Evolutionary conservation across 371 early-diverging fungal species (phyloP).

Genomic region (Haplosporangium sp.): DNA sequence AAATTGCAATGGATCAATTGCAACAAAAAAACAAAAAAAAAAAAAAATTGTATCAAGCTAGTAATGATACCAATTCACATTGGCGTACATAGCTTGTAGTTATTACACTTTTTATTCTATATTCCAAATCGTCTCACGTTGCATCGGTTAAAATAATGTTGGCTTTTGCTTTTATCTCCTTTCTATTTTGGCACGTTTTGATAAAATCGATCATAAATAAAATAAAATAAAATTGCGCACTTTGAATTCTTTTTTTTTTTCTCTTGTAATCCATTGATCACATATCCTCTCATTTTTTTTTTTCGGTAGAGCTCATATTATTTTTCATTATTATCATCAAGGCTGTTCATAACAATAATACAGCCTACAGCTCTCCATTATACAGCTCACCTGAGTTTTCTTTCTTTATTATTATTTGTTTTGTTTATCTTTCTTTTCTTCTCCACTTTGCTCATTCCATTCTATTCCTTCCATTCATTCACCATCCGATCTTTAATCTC

Average conservation of each 20-base stretch:
- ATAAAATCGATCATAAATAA: background rate
- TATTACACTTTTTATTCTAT: no score
- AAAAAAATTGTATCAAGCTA: no score
- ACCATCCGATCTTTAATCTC: background rate
- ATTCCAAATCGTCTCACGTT: no score
- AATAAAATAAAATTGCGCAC: background rate
- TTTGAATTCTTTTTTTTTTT: background rate
- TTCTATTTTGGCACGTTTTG: background rate
- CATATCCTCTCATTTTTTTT: no score
- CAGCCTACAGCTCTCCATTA: background rate
- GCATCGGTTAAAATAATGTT: no score
- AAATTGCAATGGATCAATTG: no score
- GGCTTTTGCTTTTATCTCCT: background rate
- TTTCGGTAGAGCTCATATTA: no score
- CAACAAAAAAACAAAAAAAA: no score
- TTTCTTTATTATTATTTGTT: background rate
- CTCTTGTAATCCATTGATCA: background rate
- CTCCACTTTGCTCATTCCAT: conserved; percentile 1
- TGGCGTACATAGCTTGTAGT: no score
- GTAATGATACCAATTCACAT: no score
- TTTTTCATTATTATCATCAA: background rate
- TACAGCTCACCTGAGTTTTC: background rate
- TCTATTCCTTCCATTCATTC: conserved; percentile 1
- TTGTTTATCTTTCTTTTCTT: conserved; percentile 1
- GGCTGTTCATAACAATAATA: background rate